Conservation (phyloP, 148 eudicot species). For the Heliamphora exappendiculata region DNA sequence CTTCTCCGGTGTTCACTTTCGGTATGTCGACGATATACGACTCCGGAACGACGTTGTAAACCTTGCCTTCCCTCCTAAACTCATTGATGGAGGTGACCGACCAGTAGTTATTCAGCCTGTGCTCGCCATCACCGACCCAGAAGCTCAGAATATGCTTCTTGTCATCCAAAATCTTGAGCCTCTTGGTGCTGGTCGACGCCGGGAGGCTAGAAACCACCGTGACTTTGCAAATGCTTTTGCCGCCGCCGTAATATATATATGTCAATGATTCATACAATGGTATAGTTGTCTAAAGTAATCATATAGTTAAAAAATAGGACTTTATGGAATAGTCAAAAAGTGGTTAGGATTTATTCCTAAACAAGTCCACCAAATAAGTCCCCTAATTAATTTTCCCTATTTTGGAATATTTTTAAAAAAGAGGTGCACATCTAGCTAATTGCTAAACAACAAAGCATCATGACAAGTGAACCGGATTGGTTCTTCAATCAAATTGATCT, state of each 20-base stretch:
- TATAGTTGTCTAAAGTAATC: too few species aligned
- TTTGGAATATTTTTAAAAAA: too few species aligned
- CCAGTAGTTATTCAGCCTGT: slow-evolving; percentile 55
- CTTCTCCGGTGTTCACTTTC: slow-evolving; percentile 63
- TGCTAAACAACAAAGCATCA: not conserved
- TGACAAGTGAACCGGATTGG: slow-evolving; percentile 7
- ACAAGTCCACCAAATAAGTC: too few species aligned
- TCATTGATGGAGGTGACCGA: slow-evolving; percentile 81
- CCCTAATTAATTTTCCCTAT: too few species aligned
- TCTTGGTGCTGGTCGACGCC: slow-evolving; percentile 67
- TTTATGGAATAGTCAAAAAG: too few species aligned
- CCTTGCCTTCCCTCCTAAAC: slow-evolving; percentile 27
- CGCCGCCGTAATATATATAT: too few species aligned
- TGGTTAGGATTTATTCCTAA: too few species aligned
- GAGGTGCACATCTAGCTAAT: not conserved
- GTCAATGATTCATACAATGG: too few species aligned
- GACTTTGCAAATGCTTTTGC: slow-evolving; percentile 64
- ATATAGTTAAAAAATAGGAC: too few species aligned
- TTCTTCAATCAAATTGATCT: too few species aligned
- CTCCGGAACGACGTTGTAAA: slow-evolving; percentile 60
- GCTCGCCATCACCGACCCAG: slow-evolving; percentile 71
- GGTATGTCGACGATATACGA: slow-evolving; percentile 79
- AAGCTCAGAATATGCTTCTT: slow-evolving; percentile 54
- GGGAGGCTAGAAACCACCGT: slow-evolving; percentile 75
- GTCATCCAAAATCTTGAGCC: slow-evolving; percentile 66